Percentiles rank a stretch among this genome's conserved stretches.
phyloP scores from a whole-genome alignment of 1,139 yeast species.

The Protomyces pachydermus region DNA sequence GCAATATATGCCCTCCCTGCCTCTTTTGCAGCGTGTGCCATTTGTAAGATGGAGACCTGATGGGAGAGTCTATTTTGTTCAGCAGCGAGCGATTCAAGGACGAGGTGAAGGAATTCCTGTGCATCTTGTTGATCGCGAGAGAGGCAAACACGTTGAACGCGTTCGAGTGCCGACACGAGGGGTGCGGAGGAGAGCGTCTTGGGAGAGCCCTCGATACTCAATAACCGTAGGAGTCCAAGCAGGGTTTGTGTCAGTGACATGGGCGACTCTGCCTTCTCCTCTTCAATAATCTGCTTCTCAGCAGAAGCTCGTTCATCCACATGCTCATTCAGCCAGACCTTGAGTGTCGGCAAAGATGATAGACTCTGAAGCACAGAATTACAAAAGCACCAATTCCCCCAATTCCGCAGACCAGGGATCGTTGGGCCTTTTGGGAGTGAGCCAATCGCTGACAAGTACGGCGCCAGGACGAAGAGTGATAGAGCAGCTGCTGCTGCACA shows the following conservation, averaged over 20 bases:
- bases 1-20: constrained; percentile 3
- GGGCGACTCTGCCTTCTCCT: not conserved
- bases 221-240: constrained; percentile 9
- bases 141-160: constrained; percentile 9
- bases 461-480: constrained; percentile 13
- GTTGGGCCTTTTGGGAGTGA: constrained; percentile 10
- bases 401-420: constrained; percentile 19
- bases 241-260: constrained; percentile 6
- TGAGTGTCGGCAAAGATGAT: constrained; percentile 6
- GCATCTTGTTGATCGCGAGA: constrained; percentile 26
- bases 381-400: constrained; percentile 26
- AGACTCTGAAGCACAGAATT: constrained; percentile 15
- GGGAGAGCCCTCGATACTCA: constrained; percentile 13
- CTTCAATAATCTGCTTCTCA: not conserved
- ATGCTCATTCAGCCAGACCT: constrained; percentile 14
- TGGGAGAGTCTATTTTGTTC: constrained; percentile 11
- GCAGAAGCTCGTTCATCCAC: not conserved
- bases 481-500: constrained; percentile 9
- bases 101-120: constrained; percentile 20
- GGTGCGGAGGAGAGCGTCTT: constrained; percentile 17
- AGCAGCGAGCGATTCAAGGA: constrained; percentile 22
- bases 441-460: constrained; percentile 7
- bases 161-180: constrained; percentile 14
- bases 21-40: not conserved
- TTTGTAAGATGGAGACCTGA: constrained; percentile 13